Base-by-base conservation (phyloP, 345 rosid species). In the Eucalyptus microcorys region DNA sequence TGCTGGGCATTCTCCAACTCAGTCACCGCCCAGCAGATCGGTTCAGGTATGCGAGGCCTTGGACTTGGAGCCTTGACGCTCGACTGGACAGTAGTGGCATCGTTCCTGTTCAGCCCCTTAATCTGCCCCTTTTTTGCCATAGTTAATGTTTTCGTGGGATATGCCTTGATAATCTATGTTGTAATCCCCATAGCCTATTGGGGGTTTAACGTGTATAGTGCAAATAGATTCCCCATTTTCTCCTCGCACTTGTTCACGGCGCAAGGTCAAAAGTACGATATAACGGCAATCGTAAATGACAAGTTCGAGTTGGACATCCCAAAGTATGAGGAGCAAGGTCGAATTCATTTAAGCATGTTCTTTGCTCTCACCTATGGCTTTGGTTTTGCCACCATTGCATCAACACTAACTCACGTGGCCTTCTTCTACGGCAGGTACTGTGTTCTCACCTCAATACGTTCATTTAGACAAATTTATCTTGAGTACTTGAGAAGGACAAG, bases 81-180 rank as follows among this genome's bases (percentile, higher is more conserved):
- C 4, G 99, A 97, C 93, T 96, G 98, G 99, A 24, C 96, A 14
- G 95, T 90, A 0, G 96, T 94, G 55, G 96, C 98, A 1, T 96
- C 99, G 26, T 97, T 95, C 97, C 93, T 96, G 89, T 93, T 90
- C 91, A 96, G 99, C 90, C 99, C 99, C n/a, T 97, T 96, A 91
- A 91, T 95, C 81, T 94, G 96, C 87, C 99, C 97, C 37, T 96
- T 96, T 95, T 97, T 97, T 87, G 99, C 98, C 93, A 96, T 95
- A n/a, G 95, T 88, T 88, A 97, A 97, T 49, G 92, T 96, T 83
- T 89, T 92, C 49, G 42, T 89, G 30, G 99, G 99, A 89, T 95
- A 95, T 64, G 93, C 91, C 42, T 87, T 96, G 88, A 91, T 95
- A n/a, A 64, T 96, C 48, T 97, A 95, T 93, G 16, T 95, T 22